These are phyloP conservation scores for Aspergillus sp. DNA, from an alignment of 2,329 filamentous ascomycete genomes.

Conservation along the genomic window DNA sequence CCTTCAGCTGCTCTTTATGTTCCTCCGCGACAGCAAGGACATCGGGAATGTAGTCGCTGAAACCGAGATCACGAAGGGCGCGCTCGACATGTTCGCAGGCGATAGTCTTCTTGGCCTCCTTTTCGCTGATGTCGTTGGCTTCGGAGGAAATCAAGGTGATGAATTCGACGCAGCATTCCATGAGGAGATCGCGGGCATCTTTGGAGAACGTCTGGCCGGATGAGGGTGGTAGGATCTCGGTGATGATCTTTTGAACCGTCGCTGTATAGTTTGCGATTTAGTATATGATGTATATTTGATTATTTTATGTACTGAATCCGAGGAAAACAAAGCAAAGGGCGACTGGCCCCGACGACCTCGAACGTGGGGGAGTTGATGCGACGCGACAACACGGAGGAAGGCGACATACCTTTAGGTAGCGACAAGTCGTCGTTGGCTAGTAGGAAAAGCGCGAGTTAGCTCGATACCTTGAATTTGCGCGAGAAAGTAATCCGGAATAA, in stretches of 20 bases:
- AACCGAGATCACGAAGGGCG: constrained; percentile 88
- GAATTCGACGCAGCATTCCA: constrained; percentile 99
- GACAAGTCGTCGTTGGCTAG: constrained; percentile 61
- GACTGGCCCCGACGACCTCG: background rate
- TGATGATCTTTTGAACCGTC: constrained; percentile 81
- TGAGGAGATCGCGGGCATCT: constrained; percentile 90
- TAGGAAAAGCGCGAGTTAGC: constrained; percentile 22
- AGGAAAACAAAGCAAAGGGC: background rate
- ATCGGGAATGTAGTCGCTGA: constrained; percentile 85
- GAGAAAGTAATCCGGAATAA: constrained; percentile 11
- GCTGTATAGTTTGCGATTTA: constrained; percentile 45
- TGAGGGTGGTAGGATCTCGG: constrained; percentile 81
- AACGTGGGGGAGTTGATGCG: background rate
- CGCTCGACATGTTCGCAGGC: constrained; percentile 97
- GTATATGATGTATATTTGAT: background rate
- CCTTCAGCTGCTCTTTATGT: constrained; percentile 92
- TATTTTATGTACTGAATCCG: background rate
- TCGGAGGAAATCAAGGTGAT: constrained; percentile 98
- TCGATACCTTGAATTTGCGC: constrained; percentile 8
- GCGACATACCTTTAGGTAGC: constrained; percentile 56
- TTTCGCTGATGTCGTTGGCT: constrained; percentile 98
- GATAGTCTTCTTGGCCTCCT: constrained; percentile 99
- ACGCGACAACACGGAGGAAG: background rate
- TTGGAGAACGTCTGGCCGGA: constrained; percentile 86
- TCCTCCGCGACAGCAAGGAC: constrained; percentile 84